Evolutionary conservation across 805 yeast genomes (phyloP).

Genomic region (Yamadazyma akitaensis): DNA sequence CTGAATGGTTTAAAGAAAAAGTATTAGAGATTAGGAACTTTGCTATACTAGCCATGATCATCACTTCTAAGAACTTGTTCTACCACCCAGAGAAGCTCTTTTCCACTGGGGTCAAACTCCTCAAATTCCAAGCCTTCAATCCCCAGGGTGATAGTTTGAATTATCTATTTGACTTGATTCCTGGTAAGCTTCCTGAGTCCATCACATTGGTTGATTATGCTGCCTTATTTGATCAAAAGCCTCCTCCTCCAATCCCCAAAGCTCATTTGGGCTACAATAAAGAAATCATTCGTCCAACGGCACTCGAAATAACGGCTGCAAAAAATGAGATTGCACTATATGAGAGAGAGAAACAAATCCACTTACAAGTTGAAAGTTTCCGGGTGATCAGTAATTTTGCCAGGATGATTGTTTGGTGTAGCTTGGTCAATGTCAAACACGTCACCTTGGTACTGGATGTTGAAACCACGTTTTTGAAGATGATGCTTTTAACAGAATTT

Average conservation of each 20-base stretch:
- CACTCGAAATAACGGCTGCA: constrained; percentile 29
- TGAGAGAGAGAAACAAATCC: constrained; percentile 34
- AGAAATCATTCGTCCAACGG: constrained; percentile 34
- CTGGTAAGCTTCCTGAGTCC: constrained; percentile 24
- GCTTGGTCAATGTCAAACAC: constrained; percentile 16
- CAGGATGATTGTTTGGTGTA: constrained; percentile 26
- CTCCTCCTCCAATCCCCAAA: constrained; percentile 43
- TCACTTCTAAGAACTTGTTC: background rate
- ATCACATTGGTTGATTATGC: constrained; percentile 28
- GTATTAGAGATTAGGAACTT: background rate
- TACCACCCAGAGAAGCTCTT: constrained; percentile 7
- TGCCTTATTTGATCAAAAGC: constrained; percentile 22
- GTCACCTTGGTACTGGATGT: constrained; percentile 7
- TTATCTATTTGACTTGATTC: constrained; percentile 9
- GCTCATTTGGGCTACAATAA: constrained; percentile 43
- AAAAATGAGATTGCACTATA: constrained; percentile 36
- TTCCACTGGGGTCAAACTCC: constrained; percentile 5
- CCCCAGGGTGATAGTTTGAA: constrained; percentile 8
- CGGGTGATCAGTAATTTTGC: constrained; percentile 36
- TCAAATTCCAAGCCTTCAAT: constrained; percentile 3
- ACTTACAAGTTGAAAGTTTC: constrained; percentile 40
- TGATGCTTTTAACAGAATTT: constrained; percentile 6
- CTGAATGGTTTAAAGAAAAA: background rate
- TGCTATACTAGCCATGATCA: background rate
- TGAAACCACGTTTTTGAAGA: background rate